phyloP scores from a whole-genome alignment of 2,329 filamentous ascomycete genomes.

The Graphiopsis chlorocephala region DNA sequence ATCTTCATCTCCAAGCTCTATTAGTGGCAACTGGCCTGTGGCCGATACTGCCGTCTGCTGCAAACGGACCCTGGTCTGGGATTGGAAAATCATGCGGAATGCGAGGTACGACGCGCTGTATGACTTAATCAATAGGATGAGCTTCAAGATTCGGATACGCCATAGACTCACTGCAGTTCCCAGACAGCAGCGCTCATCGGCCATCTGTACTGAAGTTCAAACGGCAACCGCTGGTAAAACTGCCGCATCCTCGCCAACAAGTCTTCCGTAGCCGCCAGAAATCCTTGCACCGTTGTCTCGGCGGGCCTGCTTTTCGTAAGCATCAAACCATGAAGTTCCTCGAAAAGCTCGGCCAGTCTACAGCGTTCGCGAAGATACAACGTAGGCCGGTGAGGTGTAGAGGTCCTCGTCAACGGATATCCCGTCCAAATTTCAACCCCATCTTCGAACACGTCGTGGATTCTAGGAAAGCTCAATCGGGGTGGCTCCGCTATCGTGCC shows the following conservation, averaged over 20 bases:
- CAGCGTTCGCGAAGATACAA: constrained; percentile 17
- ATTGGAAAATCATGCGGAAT: neutral
- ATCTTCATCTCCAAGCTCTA: neutral
- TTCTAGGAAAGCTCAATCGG: neutral
- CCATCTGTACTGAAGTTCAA: constrained; percentile 18
- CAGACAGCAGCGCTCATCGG: constrained; percentile 19
- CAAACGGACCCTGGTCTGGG: neutral
- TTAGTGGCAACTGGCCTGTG: neutral
- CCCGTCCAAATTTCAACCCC: neutral
- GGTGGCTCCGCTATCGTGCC: neutral
- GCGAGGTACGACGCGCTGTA: constrained; percentile 3
- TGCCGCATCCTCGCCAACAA: constrained; percentile 11
- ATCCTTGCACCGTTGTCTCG: neutral
- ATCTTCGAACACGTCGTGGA: neutral
- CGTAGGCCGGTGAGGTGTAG: constrained; percentile 12
- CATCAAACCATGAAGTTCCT: constrained; percentile 15
- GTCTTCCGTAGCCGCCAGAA: neutral
- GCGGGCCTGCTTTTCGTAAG: neutral
- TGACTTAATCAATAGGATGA: neutral
- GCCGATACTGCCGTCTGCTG: neutral
- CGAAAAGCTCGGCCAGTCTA: constrained; percentile 10
- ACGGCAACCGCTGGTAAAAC: constrained; percentile 16
- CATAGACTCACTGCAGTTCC: constrained; percentile 18
- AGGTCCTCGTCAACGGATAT: constrained; percentile 6
- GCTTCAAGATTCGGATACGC: too few species aligned